Base-by-base conservation (phyloP, 163 green algal genomes). In the Prototheca wickerhamii region DNA sequence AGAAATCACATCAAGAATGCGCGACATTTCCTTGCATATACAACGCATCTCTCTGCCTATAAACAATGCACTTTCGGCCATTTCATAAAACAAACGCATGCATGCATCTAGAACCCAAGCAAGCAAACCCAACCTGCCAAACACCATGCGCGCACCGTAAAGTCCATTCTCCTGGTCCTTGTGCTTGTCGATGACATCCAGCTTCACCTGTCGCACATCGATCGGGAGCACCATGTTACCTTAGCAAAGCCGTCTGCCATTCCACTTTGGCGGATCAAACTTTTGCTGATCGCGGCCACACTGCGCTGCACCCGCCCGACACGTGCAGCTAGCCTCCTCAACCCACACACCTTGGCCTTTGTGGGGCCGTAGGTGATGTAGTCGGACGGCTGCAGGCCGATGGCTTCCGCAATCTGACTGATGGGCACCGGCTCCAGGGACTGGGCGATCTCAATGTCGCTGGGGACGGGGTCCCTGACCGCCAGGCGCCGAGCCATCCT, bases 371-470 rank as follows among this genome's bases (percentile, higher is more conserved):
- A 89, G 2, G 85, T 74, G 33, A 95, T 86, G 44, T 86, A 93
- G 25, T 99, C 88, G 1, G 86, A 71, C 2, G 80, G 51, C 23
- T 60, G 28, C 32, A 99, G 73, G 2, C 84, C 86, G 5, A 91
- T 49, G 20, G 66, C 31, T 28, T 85, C 70, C 1, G 92, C 93
- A 60, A 99, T 89, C 12, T 88, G 58, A 1, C 46, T 69, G 58
- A 99, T 98, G 35, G 81, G 83, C 50, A 83, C 58, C 0, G 85
- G 83, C 44, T 70, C 60, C 3, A 89, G 77, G 2, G 72, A 70
- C 68, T 97, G 92, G 1, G 92, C 91, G 34, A 98, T 95, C 1
- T 94, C 90, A 58, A 97, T 97, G 68, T 98, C 93, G 0, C 72
- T 67, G 4, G 93, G 92, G 31, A 93, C 80, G 4, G 87, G 87